Base-by-base conservation (phyloP, 805 yeast genomes). In the Metschnikowia colocasiae region DNA sequence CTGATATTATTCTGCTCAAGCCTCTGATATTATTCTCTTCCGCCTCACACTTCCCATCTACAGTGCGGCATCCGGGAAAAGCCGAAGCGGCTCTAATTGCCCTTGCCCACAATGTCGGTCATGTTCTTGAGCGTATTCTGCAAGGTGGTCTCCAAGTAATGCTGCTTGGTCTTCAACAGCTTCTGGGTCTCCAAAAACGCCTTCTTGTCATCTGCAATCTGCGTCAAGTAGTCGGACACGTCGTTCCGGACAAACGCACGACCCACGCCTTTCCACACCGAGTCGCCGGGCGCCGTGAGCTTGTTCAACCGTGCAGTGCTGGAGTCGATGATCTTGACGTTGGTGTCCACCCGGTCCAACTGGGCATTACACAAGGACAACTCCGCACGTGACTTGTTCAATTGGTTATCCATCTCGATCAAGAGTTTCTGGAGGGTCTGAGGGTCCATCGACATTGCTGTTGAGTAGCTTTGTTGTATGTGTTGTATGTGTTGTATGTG, bases 181-280 rank as follows among this genome's bases (percentile, higher is more conserved):
- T 74, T 75, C 51, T 80, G 65, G 53, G 82, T 80, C 15, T 85
- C 95, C 45, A 74, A 62, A 49, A 81, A 73, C 13, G 71, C 78
- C 35, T 65, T 63, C 52, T 78, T 79, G 54, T 87, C 88, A 19
- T 65, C 60, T 19, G 69, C 60, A 29, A 88, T 64, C 43, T 72
- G 74, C 10, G 62, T 58, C 39, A 76, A 62, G 64, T 87, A 86
- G 3, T 69, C 65, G 3, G 62, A 57, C 2, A 71, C 69, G 23
- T 73, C 71, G 4, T 73, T 73, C 38, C 68, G 63, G 8, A 85
- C 66, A 61, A 85, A 86, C 26, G 88, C 79, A 64, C 85, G 85
- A 25, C 97, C 97, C 30, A 87, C 79, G 4, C 95, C 87, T 60
- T 87, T 80, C 94, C 95, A 90, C 4, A 90, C 91, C 18, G 69